These are phyloP conservation scores for Sanguinoderma infundibulare DNA, from an alignment of 1,284 basidiomycete genomes.

Conservation along the genomic window DNA sequence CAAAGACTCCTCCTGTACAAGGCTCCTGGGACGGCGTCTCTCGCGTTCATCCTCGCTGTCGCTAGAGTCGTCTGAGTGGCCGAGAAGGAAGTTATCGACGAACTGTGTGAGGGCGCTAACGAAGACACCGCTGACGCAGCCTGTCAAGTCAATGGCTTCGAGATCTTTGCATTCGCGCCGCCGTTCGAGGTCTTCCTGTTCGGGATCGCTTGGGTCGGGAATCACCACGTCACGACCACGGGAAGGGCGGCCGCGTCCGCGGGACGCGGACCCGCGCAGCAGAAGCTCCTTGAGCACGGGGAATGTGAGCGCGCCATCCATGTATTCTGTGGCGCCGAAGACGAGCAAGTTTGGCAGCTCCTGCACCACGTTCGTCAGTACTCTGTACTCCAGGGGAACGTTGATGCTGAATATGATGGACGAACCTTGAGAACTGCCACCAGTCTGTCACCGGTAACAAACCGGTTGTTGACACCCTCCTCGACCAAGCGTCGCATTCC, in stretches of 20 bases:
- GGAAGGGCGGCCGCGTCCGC: conserved; percentile 71
- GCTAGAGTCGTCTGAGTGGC: conserved; percentile 48
- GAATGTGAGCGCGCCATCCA: conserved; percentile 88
- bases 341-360: conserved; percentile 84
- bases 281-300: conserved; percentile 86
- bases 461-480: conserved; percentile 88
- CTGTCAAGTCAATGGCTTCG: conserved; percentile 91
- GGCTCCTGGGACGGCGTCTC: conserved; percentile 39
- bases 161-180: conserved; percentile 80
- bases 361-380: conserved; percentile 41
- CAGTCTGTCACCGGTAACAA: conserved; percentile 90
- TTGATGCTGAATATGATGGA: background rate
- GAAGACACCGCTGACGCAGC: conserved; percentile 91
- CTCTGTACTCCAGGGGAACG: background rate
- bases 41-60: conserved; percentile 47
- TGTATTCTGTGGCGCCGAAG: conserved; percentile 95
- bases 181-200: conserved; percentile 76
- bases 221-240: conserved; percentile 59
- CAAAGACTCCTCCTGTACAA: conserved; percentile 52
- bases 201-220: conserved; percentile 53
- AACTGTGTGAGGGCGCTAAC: conserved; percentile 85
- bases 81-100: conserved; percentile 71
- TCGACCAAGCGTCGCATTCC: conserved; percentile 93
- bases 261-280: conserved; percentile 75
- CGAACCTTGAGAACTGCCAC: conserved; percentile 81